Percentiles rank a stretch among this genome's conserved stretches.
phyloP scores from a whole-genome alignment of 192 early-diverging fungal genomes.

The Piromyces sp. region DNA sequence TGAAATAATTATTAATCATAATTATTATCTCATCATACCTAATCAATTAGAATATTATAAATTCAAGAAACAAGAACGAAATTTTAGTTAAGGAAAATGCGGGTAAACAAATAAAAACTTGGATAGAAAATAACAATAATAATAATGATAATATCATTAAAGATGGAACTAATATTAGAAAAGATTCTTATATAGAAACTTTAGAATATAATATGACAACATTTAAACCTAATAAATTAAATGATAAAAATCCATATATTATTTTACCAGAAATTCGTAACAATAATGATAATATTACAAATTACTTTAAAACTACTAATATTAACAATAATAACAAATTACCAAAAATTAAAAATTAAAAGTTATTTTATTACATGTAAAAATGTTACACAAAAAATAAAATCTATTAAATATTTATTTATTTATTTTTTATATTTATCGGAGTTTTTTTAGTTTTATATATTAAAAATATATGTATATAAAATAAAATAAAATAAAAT shows the following conservation, averaged over 20 bases:
- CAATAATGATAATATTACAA: neutral
- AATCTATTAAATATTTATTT: too few species aligned
- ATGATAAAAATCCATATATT: neutral
- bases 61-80: too few species aligned
- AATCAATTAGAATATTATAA: too few species aligned
- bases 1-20: too few species aligned
- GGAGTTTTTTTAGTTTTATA: too few species aligned
- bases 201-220: neutral
- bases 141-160: neutral
- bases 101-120: neutral
- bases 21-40: too few species aligned
- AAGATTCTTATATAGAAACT: neutral
- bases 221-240: neutral
- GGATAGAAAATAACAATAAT: neutral
- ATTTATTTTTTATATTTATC: too few species aligned
- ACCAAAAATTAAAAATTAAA: neutral
- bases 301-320: neutral
- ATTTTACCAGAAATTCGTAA: neutral
- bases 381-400: too few species aligned
- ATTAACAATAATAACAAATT: neutral
- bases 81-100: neutral
- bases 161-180: neutral
- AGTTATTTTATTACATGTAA: too few species aligned
- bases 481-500: too few species aligned
- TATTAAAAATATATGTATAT: too few species aligned